Evolutionary conservation across 352 stramenopile species (phyloP).

Genomic region (Phytopythium aichiense): DNA sequence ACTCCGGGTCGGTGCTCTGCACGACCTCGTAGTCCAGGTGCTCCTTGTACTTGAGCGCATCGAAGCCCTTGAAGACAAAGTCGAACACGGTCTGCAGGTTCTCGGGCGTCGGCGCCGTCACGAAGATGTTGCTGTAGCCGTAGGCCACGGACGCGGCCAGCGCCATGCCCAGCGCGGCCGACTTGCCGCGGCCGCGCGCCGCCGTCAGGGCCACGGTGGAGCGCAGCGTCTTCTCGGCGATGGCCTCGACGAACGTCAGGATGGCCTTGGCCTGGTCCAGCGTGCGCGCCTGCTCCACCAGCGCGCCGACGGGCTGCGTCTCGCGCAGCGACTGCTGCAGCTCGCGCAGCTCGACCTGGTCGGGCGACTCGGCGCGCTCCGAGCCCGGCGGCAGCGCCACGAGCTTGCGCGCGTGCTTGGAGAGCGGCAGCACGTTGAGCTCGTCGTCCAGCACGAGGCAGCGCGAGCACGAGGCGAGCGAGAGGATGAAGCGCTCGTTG

Average conservation of each 20-base stretch:
- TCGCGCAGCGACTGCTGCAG: slow-evolving; percentile 95
- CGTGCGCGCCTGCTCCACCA: slow-evolving; percentile 95
- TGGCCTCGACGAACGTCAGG: slow-evolving; percentile 97
- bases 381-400: slow-evolving; percentile 70
- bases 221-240: slow-evolving; percentile 94
- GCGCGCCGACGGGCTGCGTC: slow-evolving; percentile 92
- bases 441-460: slow-evolving; percentile 99
- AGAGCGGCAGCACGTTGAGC: slow-evolving; percentile 98
- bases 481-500: slow-evolving; percentile 99
- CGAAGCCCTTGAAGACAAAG: slow-evolving; percentile 96
- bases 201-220: slow-evolving; percentile 96
- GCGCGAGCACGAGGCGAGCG: slow-evolving; percentile 91
- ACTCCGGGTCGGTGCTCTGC: slow-evolving; percentile 84
- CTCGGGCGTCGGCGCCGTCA: slow-evolving; percentile 97
- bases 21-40: slow-evolving; percentile 98
- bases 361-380: slow-evolving; percentile 49
- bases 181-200: slow-evolving; percentile 92
- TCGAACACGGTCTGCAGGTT: slow-evolving; percentile 99
- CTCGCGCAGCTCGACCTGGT: slow-evolving; percentile 89
- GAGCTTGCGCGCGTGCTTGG: slow-evolving; percentile 89
- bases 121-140: slow-evolving; percentile 94
- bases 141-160: slow-evolving; percentile 80
- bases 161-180: slow-evolving; percentile 95
- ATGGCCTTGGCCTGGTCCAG: slow-evolving; percentile 95
- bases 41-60: slow-evolving; percentile 93